Base-by-base conservation (phyloP, 1,139 yeast species). In the Chernovozyma aurita region DNA sequence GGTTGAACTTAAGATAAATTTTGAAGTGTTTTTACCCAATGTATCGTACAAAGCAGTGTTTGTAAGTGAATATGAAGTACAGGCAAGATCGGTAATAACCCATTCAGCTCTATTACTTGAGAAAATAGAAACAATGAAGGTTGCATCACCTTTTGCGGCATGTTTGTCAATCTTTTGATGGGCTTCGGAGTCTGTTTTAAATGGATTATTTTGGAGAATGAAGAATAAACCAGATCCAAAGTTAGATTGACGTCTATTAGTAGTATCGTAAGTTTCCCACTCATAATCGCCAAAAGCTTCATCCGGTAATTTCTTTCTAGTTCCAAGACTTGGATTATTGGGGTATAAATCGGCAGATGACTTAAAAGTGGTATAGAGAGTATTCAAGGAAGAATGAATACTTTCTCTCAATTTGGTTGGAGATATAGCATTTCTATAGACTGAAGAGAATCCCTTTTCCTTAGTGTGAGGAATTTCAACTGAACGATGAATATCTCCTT, bases 161-260 rank as follows among this genome's bases (percentile, higher is more conserved):
- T 57, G 61, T 27, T 44, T 34, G 12, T 42, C 46, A 35, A 65
- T 54, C 32, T 54, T 57, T 11, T 43, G 37, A 39, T 63, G 66
- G 31, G 57, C 52, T 17, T 49, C 51, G 16, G 54, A 50, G 13
- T 57, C 49, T 21, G 62, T 52, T 34, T 55, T 57, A 49, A 47
- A 69, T 42, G 72, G 64, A 44, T 70, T 73, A 41, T 66, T 63
- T 28, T 55, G 53, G 37, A 78, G 70, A n/a, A 76, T 55, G 33
- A 76, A 66, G 45, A 78, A 65, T 22, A 85, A 49, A 11, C 94
- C 95, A 3, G 85, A 62, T 4, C 88, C 94, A 31, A 84, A 63
- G 36, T 73, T 58, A 35, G 59, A 56, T 37, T 74, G 69, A 35
- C 80, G 63, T 31, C 52, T 44, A 22, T 61, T 58, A 8, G 75